Percentiles rank a stretch among this genome's conserved stretches.
Evolutionary conservation across 768 basidiomycete species (phyloP).

Genomic region (Russula griseocarnosa): DNA sequence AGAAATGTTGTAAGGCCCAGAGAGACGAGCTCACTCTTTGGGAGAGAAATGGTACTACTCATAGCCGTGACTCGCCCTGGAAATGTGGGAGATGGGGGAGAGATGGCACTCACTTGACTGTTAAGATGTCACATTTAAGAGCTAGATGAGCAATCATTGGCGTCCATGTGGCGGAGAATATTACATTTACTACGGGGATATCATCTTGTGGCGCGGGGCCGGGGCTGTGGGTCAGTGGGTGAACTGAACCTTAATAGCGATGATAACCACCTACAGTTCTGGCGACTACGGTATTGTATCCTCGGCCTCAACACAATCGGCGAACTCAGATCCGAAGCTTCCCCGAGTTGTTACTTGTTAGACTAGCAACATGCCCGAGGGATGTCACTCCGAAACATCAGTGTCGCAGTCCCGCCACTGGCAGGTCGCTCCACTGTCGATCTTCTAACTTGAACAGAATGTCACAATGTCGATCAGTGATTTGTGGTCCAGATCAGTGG

Average conservation of each 20-base stretch:
- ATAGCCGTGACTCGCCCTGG: not conserved
- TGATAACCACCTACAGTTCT: not conserved
- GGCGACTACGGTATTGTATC: not conserved
- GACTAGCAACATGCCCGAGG: not conserved
- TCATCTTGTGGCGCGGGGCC: not conserved
- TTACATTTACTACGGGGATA: not conserved
- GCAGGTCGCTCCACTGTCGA: not conserved
- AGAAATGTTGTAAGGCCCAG: slow-evolving; percentile 14
- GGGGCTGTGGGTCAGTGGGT: not conserved
- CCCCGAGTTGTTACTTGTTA: not conserved
- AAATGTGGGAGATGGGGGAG: not conserved
- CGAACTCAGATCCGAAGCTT: not conserved
- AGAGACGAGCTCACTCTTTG: not conserved
- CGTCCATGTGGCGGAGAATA: not conserved
- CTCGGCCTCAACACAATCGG: not conserved
- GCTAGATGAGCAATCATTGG: not conserved
- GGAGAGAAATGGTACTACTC: not conserved
- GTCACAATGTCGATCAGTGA: not conserved
- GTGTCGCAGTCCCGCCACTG: not conserved
- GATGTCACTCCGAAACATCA: not conserved
- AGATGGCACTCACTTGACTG: not conserved
- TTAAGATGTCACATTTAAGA: not conserved
- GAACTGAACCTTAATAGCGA: not conserved
- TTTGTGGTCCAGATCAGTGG: not conserved
- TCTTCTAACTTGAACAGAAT: not conserved